Percentiles rank a stretch among this genome's conserved stretches.
Evolutionary conservation across 441 rosid genomes (phyloP).

Genomic region (Jatropha multifida): DNA sequence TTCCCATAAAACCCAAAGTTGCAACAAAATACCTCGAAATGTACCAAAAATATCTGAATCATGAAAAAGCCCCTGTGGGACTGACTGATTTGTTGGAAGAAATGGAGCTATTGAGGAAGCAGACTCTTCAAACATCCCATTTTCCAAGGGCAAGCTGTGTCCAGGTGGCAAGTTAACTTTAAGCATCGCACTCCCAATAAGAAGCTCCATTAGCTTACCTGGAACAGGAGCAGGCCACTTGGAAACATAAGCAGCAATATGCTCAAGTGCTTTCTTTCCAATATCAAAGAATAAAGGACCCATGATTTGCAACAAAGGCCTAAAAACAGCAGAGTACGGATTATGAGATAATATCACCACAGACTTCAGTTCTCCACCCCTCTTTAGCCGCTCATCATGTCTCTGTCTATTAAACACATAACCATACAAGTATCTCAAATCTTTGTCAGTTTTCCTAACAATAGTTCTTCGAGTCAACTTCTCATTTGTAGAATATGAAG

Average conservation of each 20-base stretch:
- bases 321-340: conserved; percentile 83
- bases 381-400: conserved; percentile 90
- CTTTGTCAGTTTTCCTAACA: conserved; percentile 21
- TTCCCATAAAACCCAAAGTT: conserved; percentile 96
- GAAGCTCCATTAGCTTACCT: conserved; percentile 90
- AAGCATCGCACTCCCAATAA: conserved; percentile 81
- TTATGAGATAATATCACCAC: conserved; percentile 81
- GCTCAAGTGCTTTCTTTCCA: conserved; percentile 83
- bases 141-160: conserved; percentile 78
- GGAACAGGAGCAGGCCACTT: conserved; percentile 87
- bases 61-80: conserved; percentile 96
- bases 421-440: conserved; percentile 66
- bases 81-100: conserved; percentile 85
- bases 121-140: conserved; percentile 67
- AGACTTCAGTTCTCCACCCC: conserved; percentile 98
- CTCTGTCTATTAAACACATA: conserved; percentile 94
- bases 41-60: conserved; percentile 89
- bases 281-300: conserved; percentile 90
- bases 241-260: conserved; percentile 86
- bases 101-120: conserved; percentile 92
- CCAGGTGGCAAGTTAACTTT: conserved; percentile 92
- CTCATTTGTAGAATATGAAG: conserved; percentile 27
- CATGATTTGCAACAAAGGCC: conserved; percentile 90
- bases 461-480: conserved; percentile 20
- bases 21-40: conserved; percentile 77